Conservation (phyloP, 352 stramenopile species). For the Phytopythium aichiense region DNA sequence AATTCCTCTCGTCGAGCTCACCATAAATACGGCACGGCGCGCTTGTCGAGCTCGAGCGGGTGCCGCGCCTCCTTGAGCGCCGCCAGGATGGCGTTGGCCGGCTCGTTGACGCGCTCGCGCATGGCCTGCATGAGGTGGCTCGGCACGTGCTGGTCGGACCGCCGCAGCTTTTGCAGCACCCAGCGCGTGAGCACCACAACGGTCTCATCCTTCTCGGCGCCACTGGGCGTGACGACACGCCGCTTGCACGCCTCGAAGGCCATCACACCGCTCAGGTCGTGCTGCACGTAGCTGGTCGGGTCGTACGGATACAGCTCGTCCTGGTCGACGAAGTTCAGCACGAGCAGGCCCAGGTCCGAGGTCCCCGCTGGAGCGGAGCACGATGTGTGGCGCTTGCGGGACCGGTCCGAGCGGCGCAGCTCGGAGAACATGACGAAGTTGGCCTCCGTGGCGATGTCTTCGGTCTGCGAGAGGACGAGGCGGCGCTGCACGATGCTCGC, state of each 20-base stretch:
- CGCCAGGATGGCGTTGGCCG: constrained; percentile 22
- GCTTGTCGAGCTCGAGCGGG: constrained; percentile 13
- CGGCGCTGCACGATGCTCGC: constrained; percentile 29
- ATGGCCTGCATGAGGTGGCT: constrained; percentile 23
- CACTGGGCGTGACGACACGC: constrained; percentile 16
- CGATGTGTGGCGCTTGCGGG: constrained; percentile 1
- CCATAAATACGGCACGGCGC: constrained; percentile 7
- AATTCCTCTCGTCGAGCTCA: not conserved
- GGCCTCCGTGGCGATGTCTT: constrained; percentile 28
- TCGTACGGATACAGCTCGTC: constrained; percentile 35
- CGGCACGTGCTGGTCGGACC: constrained; percentile 16
- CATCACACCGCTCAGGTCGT: constrained; percentile 29
- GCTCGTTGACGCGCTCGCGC: constrained; percentile 27
- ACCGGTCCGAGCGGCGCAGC: constrained; percentile 1
- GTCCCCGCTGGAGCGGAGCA: constrained; percentile 2
- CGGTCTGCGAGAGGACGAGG: constrained; percentile 29
- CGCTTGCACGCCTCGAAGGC: constrained; percentile 24
- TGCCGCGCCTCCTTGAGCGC: constrained; percentile 15
- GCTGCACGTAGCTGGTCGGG: constrained; percentile 18
- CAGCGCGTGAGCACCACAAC: constrained; percentile 25
- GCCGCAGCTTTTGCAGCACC: constrained; percentile 25
- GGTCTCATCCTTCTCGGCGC: constrained; percentile 17
- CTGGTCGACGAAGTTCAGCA: constrained; percentile 31
- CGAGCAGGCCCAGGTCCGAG: constrained; percentile 23
- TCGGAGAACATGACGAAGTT: constrained; percentile 42